These are phyloP conservation scores for Zostera marina DNA, from an alignment of 116 monocot genomes.

Conservation along the genomic window DNA sequence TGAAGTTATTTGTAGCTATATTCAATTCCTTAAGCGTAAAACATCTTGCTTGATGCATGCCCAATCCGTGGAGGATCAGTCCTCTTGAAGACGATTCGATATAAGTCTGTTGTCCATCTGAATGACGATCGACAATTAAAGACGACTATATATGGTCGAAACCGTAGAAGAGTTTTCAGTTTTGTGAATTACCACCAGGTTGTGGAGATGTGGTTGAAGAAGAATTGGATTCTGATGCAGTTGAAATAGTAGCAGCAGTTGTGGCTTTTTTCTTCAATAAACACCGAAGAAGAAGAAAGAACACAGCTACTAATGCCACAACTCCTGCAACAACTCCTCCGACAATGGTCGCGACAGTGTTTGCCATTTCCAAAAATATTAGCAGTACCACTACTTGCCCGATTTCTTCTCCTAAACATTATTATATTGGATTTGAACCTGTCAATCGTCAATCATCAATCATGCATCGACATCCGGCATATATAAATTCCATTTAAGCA, in stretches of 20 bases:
- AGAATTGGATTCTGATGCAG: constrained; percentile 69
- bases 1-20: constrained; percentile 71
- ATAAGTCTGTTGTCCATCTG: constrained; percentile 31
- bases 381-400: too few species aligned
- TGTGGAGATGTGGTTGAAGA: constrained; percentile 62
- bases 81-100: constrained; percentile 26
- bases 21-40: constrained; percentile 63
- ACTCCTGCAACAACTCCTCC: constrained; percentile 71
- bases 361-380: constrained; percentile 47
- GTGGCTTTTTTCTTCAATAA: constrained; percentile 18
- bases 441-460: too few species aligned
- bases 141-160: background rate
- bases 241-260: constrained; percentile 10
- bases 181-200: constrained; percentile 20
- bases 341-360: constrained; percentile 57
- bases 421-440: too few species aligned
- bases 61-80: constrained; percentile 18
- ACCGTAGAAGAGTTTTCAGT: background rate
- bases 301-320: constrained; percentile 46
- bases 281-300: constrained; percentile 18
- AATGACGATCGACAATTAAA: too few species aligned
- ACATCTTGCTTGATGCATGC: constrained; percentile 29
- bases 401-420: too few species aligned
- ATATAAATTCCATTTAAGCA: too few species aligned
- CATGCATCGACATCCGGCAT: too few species aligned